Evolutionary conservation across 495 filamentous ascomycete genomes (phyloP).

Genomic region (Halenospora varia): DNA sequence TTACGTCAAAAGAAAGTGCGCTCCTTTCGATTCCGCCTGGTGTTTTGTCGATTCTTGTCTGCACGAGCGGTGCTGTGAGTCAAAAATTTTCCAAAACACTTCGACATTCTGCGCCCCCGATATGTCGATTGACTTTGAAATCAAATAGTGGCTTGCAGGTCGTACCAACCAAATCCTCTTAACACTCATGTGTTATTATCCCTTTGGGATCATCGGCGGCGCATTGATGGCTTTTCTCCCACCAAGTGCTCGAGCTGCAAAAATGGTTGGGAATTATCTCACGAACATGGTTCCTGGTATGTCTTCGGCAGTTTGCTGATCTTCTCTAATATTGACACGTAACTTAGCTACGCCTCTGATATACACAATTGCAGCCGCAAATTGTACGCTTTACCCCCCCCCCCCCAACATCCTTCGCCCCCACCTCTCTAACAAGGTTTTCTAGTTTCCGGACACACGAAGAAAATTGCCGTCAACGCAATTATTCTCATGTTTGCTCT

Average conservation of each 20-base stretch:
- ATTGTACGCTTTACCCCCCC: too few species aligned
- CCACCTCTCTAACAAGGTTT: too few species aligned
- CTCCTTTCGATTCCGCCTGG: background rate
- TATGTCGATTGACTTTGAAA: too few species aligned
- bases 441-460: slow-evolving; percentile 2
- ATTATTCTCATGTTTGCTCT: background rate
- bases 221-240: slow-evolving; percentile 61
- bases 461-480: background rate
- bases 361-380: slow-evolving; percentile 19
- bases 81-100: too few species aligned
- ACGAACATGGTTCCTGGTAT: slow-evolving; percentile 40
- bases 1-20: background rate
- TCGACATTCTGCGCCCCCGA: too few species aligned
- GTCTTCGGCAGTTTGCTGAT: slow-evolving; percentile 18
- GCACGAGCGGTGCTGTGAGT: background rate
- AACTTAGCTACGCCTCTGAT: slow-evolving; percentile 26
- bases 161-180: background rate
- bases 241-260: slow-evolving; percentile 31
- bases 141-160: background rate
- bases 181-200: background rate
- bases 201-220: slow-evolving; percentile 46
- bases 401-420: too few species aligned
- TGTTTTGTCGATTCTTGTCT: background rate
- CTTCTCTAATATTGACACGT: slow-evolving; percentile 17
- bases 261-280: slow-evolving; percentile 60